Base-by-base conservation (phyloP, 2,329 filamentous ascomycete species). In the Colletotrichum orbiculare region DNA sequence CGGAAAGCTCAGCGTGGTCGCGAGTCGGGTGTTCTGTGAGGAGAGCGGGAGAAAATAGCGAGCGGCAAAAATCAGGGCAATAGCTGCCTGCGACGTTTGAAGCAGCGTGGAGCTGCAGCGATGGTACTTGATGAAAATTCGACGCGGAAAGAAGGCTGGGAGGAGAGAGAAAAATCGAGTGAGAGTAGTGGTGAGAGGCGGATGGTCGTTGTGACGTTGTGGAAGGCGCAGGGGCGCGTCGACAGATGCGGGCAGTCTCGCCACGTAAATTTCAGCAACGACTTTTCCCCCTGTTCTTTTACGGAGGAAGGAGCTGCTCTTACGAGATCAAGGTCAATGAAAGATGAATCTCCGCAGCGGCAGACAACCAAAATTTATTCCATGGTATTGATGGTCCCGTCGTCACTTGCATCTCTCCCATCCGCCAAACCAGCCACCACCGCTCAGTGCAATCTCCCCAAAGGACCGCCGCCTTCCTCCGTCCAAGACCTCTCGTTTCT, bases 291-390 rank as follows among this genome's bases (percentile, higher is more conserved):
- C 25, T 25, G 25, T 25, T 25, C 25, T 5, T 25, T 25, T 25
- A 25, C 6, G 11, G 63, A 43, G 63, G 46, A 41, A 54, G 47
- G 43, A 42, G 12, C 42, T 48, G 25, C 4, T 25, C 25, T 25
- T 25, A 54, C 37, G 37, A 43, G 47, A 56, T 52, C 39, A 47
- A 47, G 46, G 42, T 5, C 25, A 5, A 25, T 25, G 25, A 5
- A 25, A 25, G 48, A 65, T 62, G 62, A 33, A 42, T 48, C 41
- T 37, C 46, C 48, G 58, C 41, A 25, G 59, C 34, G 42, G 41
- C 11, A 56, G 42, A 41, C 58, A 41, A 52, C 62, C 58, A 62
- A 52, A 47, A 62, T 56, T 55, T 56, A 61, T 62, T 52, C 37
- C 62, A 53, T 17, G 17, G 25, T 25, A 25, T 25, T 25, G 4